Evolutionary conservation across 1,284 basidiomycete species (phyloP), one percentile per base, ranked within the genome.

Genomic region (Ceratobasidium sp.): DNA sequence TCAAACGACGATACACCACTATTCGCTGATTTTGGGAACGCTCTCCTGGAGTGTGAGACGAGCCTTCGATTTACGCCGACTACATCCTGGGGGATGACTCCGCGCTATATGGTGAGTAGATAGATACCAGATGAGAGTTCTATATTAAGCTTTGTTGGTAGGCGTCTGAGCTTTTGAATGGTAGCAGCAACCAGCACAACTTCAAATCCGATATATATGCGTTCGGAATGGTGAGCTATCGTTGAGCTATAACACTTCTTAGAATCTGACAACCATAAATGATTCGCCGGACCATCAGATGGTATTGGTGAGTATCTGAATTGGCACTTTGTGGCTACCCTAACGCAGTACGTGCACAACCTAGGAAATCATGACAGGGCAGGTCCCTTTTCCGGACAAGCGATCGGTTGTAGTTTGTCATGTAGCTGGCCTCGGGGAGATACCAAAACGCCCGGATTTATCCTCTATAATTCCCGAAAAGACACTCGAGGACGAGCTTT

Each of bases 21-120:
- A 55, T 51, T 77, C 13, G 28, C 42, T 23, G 75, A 77, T 49
- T 77, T 77, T 60, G 75, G 75, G 6, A 77, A 55, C 56, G 75
- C 75, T 6, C 61, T 66, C 23, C 23, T 77, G 3, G 49, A 20
- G 39, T 5, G 51, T 42, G 23, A 28, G 7, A 10, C 40, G 12
- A 66, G 64, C 0, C 64, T 77, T 28, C 20, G 39, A 15, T 68
- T 77, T 49, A 33, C 33, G 33, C 46, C 75, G 6, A 1, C 39
- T 15, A 40, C 67, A 6, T 44, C 64, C 12, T 42, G 26, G 39
- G 15, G 15, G 23, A 42, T 42, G 5, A 46, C 72, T 33, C 46
- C 13, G 15, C 61, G 49, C 9, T 76, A 67, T 42, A 60, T 55
- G 40, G 64, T 68, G 28, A n/a, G 64, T 44, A 13, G 15, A 23